Conservation (phyloP, 2,329 filamentous ascomycete genomes). For the Alternaria brassicae region DNA sequence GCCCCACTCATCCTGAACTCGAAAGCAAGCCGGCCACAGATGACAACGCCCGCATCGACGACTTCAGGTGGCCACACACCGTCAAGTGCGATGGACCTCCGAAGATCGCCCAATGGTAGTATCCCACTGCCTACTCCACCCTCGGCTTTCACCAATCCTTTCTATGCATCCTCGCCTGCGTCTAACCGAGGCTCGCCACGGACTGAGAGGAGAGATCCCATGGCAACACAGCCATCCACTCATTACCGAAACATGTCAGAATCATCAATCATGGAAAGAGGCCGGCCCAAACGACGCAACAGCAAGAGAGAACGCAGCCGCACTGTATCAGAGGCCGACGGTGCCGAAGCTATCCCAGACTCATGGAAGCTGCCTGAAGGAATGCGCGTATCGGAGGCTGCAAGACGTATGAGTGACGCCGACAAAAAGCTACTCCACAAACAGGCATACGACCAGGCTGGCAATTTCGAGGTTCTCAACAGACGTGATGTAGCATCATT, state of each 20-base stretch:
- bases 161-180: conserved; percentile 40
- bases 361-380: conserved; percentile 49
- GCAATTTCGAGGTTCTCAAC: conserved; percentile 52
- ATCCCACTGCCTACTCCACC: conserved; percentile 39
- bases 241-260: conserved; percentile 50
- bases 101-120: conserved; percentile 43
- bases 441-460: conserved; percentile 50
- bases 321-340: conserved; percentile 45
- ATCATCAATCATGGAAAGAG: conserved; percentile 49
- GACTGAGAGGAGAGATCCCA: conserved; percentile 42
- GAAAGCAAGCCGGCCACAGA: conserved; percentile 43
- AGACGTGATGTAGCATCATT: conserved; percentile 56
- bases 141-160: conserved; percentile 42
- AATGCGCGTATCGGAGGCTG: conserved; percentile 47
- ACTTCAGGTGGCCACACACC: conserved; percentile 36
- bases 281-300: conserved; percentile 43
- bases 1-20: conserved; percentile 40
- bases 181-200: conserved; percentile 43
- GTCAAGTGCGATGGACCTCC: conserved; percentile 36
- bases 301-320: conserved; percentile 44
- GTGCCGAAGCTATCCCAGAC: conserved; percentile 34
- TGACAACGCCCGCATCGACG: conserved; percentile 39
- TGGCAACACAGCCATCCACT: conserved; percentile 23
- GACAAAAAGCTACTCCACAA: conserved; percentile 49
- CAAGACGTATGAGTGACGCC: conserved; percentile 40